Base-by-base conservation (phyloP, 768 basidiomycete genomes). In the Leccinum ochraceum region DNA sequence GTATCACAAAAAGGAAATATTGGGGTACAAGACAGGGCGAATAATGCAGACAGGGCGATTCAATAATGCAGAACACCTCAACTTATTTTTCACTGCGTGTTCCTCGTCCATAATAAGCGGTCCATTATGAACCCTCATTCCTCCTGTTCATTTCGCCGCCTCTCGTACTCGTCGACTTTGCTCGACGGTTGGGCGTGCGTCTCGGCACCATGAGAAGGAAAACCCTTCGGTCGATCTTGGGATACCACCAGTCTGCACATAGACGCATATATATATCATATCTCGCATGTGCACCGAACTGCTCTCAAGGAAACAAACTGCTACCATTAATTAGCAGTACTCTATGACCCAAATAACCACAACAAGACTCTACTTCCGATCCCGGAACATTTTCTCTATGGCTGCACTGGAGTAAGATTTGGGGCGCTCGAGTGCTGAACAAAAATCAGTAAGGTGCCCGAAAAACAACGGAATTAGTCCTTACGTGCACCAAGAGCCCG, bases 401-500 rank as follows among this genome's bases (percentile, higher is more conserved):
- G 86, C 89, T 9, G 78, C 83, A 48, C 85, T 92, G 28, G 93
- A 94, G 75, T 93, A 92, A 2, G 92, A 94, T 79, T 96, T 96
- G 60, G 94, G 94, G 20, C 94, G 85, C 75, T 96, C 94, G 44
- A 95, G 84, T 66, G 91, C 89, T 90, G 2, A 20, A 32, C n/a
- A 55, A 48, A 24, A 7, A 46, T 30, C 51, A 22, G 10, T 53
- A 7, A 50, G 30, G 17, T 9, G 11, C 14, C n/a, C 9, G 0
- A 1, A 20, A 13, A 7, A 39, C 8, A 9, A 24, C 6, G 30
- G n/a, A 60, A 32, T 13, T 3, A 48, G 5, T 4, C 86, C 90
- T 73, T 73, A 92, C 90, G 92, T 77, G 91, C 92, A 78, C 92
- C 92, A 67, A 93, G 87, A 16, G 92, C 92, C 74, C 93, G 91